Base-by-base conservation (phyloP, 257 asterid genomes). In the Thymus quinquecostatus region DNA sequence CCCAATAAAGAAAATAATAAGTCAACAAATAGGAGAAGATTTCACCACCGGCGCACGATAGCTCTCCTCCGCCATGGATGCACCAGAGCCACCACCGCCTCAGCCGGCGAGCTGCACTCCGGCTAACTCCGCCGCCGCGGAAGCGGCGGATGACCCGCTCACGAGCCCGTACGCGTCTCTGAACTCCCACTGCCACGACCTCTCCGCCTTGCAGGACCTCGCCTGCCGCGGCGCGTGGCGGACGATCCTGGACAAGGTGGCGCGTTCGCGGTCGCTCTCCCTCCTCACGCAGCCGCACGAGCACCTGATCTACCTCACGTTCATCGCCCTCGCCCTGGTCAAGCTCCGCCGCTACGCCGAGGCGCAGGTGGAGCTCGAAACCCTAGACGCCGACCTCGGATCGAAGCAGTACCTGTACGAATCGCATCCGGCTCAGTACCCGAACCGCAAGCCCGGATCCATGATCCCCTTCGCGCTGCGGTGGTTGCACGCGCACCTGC, bases 211-310 rank as follows among this genome's bases (percentile, higher is more conserved):
- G 56, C 93, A 91, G 69, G 98, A 91, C 82, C 95, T 91, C 63
- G 95, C 99, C 5, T 82, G 87, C 79, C 91, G 98, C 33, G 99
- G 99, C 82, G 86, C 95, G 74, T 94, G 98, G 98, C 89, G 89
- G 49, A 86, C 99, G 0, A 72, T 94, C 74, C 87, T 94, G 55
- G 97, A 92, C 86, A 91, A 89, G 81, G 86, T 94, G 59, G 89
- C 92, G 27, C 90, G 89, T 77, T 92, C 98, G 29, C 90, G 99
- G 2, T 89, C 97, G 8, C 97, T 82, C 8, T 82, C 90, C 11
- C 89, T 91, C 72, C 89, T 91, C 64, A 41, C 92, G 32, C 82
- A 86, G 77, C 99, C 99, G 44, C 97, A 91, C 79, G 96, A 91
- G 62, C 98, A 89, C 76, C 86, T 94, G 55, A 82, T 85, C 10